Evolutionary conservation across 23 red algal genomes (phyloP), one percentile per base, ranked within the genome.

Genomic region (Gracilaria gracilis): DNA sequence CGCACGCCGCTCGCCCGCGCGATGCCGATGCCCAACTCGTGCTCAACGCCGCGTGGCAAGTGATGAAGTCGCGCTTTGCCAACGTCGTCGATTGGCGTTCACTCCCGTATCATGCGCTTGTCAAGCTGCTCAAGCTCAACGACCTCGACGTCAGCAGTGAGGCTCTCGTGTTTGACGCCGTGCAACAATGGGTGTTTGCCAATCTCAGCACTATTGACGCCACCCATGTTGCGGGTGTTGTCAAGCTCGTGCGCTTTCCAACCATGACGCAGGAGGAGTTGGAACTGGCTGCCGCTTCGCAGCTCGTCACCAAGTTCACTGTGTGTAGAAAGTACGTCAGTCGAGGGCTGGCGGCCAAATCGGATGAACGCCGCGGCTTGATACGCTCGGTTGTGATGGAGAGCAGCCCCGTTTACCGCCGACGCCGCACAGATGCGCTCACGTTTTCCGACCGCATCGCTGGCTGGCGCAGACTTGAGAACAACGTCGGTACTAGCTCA

Each of bases 221-320:
- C n/a, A 44, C 32, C 9, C 37, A 25, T 14, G 86, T 90, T 40
- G 86, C 51, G 0, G 28, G 53, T 29, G 28, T 90, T 11, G 49
- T 90, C 73, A 90, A 90, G 64, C 50, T 90, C 12, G 58, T 90
- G n/a, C 69, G 86, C 16, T 90, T 90, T 69, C 86, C 86, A 19
- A 90, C 86, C n/a, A 90, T 90, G 86, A 46, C 86, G 9, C 49
- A 65, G 86, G 27, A 39, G n/a, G 72, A 79, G 72, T n/a, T 80
- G 48, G 86, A 79, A 36, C 16, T 33, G 29, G 37, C 39, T 13
- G 86, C 86, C 0, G 37, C 64, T 15, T 66, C 33, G 12, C 28
- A 46, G 1, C 70, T 90, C 9, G 54, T 90, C 16, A 17, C 15
- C 23, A 27, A 40, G 57, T 90, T 80, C 62, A 28, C 86, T 14